A percentile compares a stretch with the other conserved stretches of the same genome.
Evolutionary conservation across 257 asterid species (phyloP).

Genomic region (Fraxinus anomala): DNA sequence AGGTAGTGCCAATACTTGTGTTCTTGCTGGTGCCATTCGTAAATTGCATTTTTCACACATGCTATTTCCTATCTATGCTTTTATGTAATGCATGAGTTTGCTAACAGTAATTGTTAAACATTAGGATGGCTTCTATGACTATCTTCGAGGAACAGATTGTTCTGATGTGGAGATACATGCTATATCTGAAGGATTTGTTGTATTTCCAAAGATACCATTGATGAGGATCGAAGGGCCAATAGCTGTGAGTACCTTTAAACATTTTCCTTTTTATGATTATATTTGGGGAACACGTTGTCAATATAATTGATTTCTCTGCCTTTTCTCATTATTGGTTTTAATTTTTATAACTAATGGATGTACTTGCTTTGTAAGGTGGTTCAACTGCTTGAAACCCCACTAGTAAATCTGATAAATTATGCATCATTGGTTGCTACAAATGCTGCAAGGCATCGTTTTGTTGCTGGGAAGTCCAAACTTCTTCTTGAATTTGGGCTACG

Average conservation of each 20-base stretch:
- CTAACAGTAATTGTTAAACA: slow-evolving; percentile 24
- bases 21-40: background rate
- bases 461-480: slow-evolving; percentile 90
- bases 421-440: slow-evolving; percentile 98
- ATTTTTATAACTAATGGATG: slow-evolving; percentile 19
- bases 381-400: slow-evolving; percentile 96
- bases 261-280: slow-evolving; percentile 14
- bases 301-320: background rate
- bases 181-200: slow-evolving; percentile 89
- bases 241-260: slow-evolving; percentile 68
- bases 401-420: slow-evolving; percentile 82
- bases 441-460: slow-evolving; percentile 98
- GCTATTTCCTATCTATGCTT: background rate
- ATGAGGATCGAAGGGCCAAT: slow-evolving; percentile 97
- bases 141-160: slow-evolving; percentile 82
- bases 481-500: slow-evolving; percentile 97
- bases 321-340: slow-evolving; percentile 10
- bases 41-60: background rate
- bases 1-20: background rate
- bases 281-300: background rate
- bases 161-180: slow-evolving; percentile 93
- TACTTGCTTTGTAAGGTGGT: slow-evolving; percentile 64
- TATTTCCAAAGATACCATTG: slow-evolving; percentile 92
- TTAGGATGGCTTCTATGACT: slow-evolving; percentile 81
- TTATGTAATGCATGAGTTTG: background rate